A percentile compares a stretch with the other conserved stretches of the same genome.
Evolutionary conservation across 2,329 filamentous ascomycete species (phyloP).

Genomic region (Cladosporium oxysporum): DNA sequence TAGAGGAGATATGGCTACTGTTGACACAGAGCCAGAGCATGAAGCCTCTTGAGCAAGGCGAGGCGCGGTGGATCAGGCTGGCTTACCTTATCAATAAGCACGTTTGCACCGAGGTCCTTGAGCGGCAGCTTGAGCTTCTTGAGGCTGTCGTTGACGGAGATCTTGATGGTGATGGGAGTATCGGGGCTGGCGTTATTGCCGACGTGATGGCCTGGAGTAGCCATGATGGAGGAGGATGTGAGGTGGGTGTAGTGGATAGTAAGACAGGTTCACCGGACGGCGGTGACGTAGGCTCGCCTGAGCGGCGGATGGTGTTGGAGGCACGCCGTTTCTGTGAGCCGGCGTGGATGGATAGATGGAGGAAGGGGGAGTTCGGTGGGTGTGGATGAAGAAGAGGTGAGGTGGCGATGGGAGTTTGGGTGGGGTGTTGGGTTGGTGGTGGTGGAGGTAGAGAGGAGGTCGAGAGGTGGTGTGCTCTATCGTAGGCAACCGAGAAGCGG

Average conservation of each 20-base stretch:
- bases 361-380: neutral
- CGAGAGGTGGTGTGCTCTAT: neutral
- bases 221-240: conserved; percentile 37
- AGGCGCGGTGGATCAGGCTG: conserved; percentile 8
- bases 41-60: neutral
- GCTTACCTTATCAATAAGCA: conserved; percentile 83
- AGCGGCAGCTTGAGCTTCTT: conserved; percentile 88
- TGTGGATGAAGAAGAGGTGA: neutral
- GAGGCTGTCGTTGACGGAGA: conserved; percentile 72
- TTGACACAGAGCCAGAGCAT: neutral
- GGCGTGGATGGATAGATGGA: neutral
- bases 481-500: neutral
- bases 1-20: neutral
- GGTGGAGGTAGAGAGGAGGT: neutral
- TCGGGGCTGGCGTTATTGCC: conserved; percentile 55
- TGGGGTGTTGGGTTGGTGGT: neutral
- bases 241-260: neutral
- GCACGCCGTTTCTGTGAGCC: conserved; percentile 16
- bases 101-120: conserved; percentile 72
- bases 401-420: neutral
- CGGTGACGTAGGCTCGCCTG: conserved; percentile 12
- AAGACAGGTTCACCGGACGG: neutral
- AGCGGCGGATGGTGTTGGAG: neutral
- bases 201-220: conserved; percentile 26
- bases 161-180: conserved; percentile 81